phyloP scores from a whole-genome alignment of 371 early-diverging fungal species.

The Pancytospora epiphaga region DNA sequence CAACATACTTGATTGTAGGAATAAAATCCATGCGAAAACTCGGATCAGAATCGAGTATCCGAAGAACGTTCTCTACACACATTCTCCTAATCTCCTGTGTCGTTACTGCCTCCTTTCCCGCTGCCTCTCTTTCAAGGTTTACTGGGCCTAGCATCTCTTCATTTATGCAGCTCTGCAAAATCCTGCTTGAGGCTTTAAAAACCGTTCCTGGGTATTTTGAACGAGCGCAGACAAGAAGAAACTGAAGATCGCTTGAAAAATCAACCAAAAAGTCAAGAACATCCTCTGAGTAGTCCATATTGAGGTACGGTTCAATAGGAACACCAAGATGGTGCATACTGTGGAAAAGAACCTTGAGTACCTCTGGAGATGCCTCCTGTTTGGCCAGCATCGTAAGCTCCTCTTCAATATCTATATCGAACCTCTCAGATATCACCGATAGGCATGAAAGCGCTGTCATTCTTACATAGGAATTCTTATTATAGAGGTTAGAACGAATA shows the following conservation, averaged over 20 bases:
- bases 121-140: background rate
- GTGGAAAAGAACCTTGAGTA: conserved; percentile 26
- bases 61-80: background rate
- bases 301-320: conserved; percentile 2
- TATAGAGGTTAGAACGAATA: conserved; percentile 64
- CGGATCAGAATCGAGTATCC: background rate
- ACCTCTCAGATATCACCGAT: conserved; percentile 6
- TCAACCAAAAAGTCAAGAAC: conserved; percentile 27
- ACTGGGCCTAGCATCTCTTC: too few relatives aligned
- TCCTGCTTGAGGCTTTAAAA: conserved; percentile 32
- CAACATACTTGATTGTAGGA: background rate
- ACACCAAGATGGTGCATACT: conserved; percentile 23
- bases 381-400: conserved; percentile 19
- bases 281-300: conserved; percentile 27
- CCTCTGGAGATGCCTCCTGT: conserved; percentile 25
- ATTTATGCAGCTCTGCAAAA: too few relatives aligned
- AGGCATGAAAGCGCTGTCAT: conserved; percentile 76
- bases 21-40: conserved; percentile 11
- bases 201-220: conserved; percentile 4
- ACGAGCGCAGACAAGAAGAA: conserved; percentile 22
- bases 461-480: conserved; percentile 86
- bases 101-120: background rate
- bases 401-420: conserved; percentile 21
- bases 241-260: conserved; percentile 11
- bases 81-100: background rate